phyloP scores from a whole-genome alignment of 805 yeast genomes.

The Wickerhamomyces strasburgensis region DNA sequence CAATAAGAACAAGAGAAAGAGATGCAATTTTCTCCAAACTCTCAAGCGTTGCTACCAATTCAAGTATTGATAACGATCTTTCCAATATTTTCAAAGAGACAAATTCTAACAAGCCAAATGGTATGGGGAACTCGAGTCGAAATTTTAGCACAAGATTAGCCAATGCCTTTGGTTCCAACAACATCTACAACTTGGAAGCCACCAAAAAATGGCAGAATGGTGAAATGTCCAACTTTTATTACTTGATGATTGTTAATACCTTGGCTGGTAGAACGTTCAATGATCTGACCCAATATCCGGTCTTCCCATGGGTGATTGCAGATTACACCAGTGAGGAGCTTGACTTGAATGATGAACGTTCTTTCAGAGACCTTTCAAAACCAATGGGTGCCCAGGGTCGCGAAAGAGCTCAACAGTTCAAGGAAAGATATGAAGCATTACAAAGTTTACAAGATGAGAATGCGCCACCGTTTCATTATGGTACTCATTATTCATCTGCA shows the following conservation, averaged over 20 bases:
- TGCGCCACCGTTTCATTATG: conserved; percentile 83
- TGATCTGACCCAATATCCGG: conserved; percentile 86
- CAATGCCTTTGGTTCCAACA: conserved; percentile 38
- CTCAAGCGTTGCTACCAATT: conserved; percentile 42
- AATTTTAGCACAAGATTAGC: conserved; percentile 39
- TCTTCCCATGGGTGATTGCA: conserved; percentile 87
- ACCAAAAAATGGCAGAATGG: conserved; percentile 75
- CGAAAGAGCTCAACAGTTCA: conserved; percentile 55
- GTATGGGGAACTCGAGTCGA: conserved; percentile 29
- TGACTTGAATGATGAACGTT: conserved; percentile 56
- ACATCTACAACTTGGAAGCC: conserved; percentile 36
- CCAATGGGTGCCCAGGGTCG: conserved; percentile 89
- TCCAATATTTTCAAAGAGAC: conserved; percentile 49
- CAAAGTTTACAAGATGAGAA: conserved; percentile 51
- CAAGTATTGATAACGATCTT: conserved; percentile 50
- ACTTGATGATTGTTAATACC: conserved; percentile 73
- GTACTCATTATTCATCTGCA: conserved; percentile 90
- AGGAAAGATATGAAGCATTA: conserved; percentile 69
- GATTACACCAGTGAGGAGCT: conserved; percentile 69
- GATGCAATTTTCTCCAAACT: conserved; percentile 51
- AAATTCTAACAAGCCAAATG: conserved; percentile 25
- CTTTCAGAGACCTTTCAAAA: conserved; percentile 71
- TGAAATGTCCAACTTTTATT: conserved; percentile 76
- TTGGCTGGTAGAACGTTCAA: conserved; percentile 86
- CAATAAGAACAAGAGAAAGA: conserved; percentile 46